Percentiles rank a stretch among this genome's conserved stretches.
phyloP scores from a whole-genome alignment of 1,284 basidiomycete genomes.

The Lentinula novae-zelandiae region DNA sequence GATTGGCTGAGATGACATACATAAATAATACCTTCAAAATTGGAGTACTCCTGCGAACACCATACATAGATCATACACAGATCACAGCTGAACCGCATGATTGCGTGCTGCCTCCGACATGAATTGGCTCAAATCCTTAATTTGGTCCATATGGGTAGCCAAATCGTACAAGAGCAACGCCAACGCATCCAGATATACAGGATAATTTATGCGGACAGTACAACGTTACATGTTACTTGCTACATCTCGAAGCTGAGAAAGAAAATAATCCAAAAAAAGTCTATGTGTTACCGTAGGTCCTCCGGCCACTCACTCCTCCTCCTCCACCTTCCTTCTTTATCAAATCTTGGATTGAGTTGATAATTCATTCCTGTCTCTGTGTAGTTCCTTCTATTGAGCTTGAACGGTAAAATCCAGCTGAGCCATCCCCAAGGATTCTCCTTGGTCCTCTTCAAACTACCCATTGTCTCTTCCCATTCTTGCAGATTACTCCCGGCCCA shows the following conservation, averaged over 20 bases:
- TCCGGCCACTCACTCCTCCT: slow-evolving; percentile 16
- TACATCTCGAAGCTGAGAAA: neutral
- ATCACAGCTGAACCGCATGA: too few species aligned
- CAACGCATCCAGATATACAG: too few species aligned
- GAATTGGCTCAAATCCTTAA: too few species aligned
- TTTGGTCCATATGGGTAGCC: too few species aligned
- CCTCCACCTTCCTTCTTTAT: slow-evolving; percentile 14
- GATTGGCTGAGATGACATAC: too few species aligned
- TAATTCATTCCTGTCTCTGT: slow-evolving; percentile 9
- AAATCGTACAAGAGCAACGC: too few species aligned
- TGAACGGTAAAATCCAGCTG: slow-evolving; percentile 11
- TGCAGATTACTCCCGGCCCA: slow-evolving; percentile 61
- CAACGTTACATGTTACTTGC: neutral
- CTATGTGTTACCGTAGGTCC: neutral
- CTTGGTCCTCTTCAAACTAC: slow-evolving; percentile 28
- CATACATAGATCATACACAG: too few species aligned
- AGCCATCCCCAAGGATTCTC: slow-evolving; percentile 13
- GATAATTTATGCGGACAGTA: neutral
- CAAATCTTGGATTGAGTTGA: slow-evolving; percentile 15
- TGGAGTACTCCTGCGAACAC: too few species aligned
- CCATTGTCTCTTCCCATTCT: slow-evolving; percentile 81
- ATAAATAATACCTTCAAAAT: too few species aligned
- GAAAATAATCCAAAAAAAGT: neutral
- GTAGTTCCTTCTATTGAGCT: neutral
- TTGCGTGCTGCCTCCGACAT: too few species aligned